These are phyloP conservation scores for Trichoderma erinaceum DNA, from an alignment of 495 filamentous ascomycete genomes.

Conservation along the genomic window DNA sequence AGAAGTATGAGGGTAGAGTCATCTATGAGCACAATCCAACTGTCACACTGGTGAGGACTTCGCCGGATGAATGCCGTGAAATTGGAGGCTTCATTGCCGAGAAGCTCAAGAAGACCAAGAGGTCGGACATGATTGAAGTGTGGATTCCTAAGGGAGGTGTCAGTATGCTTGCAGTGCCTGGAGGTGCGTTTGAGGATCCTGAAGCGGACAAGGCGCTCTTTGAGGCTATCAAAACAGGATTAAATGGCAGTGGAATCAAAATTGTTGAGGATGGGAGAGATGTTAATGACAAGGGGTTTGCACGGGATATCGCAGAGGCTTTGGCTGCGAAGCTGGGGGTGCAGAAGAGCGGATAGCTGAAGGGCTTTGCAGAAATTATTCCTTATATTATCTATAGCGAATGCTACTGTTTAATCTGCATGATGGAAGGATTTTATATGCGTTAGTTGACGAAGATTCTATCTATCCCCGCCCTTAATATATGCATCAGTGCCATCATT, in stretches of 20 bases:
- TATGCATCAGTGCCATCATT: too few species aligned
- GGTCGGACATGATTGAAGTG: conserved; percentile 41
- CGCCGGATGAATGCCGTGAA: conserved; percentile 42
- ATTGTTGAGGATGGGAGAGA: conserved; percentile 34
- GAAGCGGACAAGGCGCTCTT: conserved; percentile 37
- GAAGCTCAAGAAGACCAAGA: conserved; percentile 39
- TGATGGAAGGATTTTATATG: too few species aligned
- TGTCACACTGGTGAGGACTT: conserved; percentile 60
- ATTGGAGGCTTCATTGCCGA: conserved; percentile 49
- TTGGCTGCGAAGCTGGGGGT: conserved; percentile 21
- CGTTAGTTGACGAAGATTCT: too few species aligned
- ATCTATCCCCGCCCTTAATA: too few species aligned
- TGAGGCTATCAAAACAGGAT: conserved; percentile 33
- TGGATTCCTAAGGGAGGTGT: conserved; percentile 50
- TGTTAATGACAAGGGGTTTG: conserved; percentile 37
- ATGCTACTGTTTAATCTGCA: too few species aligned
- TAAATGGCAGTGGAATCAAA: conserved; percentile 27
- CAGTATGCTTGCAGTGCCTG: conserved; percentile 32
- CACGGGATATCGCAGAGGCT: conserved; percentile 35
- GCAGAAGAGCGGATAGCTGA: conserved; percentile 6
- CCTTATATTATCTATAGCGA: too few species aligned
- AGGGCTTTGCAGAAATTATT: background rate
- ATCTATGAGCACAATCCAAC: conserved; percentile 58
- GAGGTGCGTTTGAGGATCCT: conserved; percentile 32
- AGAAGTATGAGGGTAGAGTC: conserved; percentile 36